Evolutionary conservation across 495 filamentous ascomycete species (phyloP).

Genomic region (Aspergillus haitiensis): DNA sequence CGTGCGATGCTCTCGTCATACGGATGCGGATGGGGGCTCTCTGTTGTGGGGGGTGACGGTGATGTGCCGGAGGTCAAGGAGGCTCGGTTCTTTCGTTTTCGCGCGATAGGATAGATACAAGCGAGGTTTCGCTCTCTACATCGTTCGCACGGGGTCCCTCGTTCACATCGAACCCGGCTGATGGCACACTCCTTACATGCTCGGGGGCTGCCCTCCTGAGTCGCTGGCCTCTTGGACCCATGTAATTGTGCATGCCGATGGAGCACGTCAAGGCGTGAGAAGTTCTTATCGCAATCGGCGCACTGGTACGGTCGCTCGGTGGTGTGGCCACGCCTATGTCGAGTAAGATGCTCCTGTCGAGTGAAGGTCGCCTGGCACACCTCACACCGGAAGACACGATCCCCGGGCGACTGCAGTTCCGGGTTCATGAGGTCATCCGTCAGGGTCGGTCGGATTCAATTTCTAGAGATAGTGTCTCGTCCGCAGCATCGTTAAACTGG

Average conservation of each 20-base stretch:
- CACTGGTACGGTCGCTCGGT: background rate
- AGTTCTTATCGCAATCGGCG: background rate
- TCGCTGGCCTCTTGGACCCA: background rate
- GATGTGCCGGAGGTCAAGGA: background rate
- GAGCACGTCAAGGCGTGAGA: background rate
- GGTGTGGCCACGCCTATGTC: background rate
- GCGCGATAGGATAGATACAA: background rate
- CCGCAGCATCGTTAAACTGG: too few relatives aligned
- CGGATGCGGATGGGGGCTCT: too few relatives aligned
- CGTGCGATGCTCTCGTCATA: too few relatives aligned
- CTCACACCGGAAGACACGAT: background rate
- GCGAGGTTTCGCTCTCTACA: background rate
- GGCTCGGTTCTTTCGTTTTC: background rate
- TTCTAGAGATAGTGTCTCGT: too few relatives aligned
- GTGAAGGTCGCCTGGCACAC: constrained; percentile 4
- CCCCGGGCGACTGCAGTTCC: too few relatives aligned
- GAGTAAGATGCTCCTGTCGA: background rate
- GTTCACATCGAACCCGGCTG: background rate
- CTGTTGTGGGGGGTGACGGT: background rate
- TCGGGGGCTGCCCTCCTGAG: background rate
- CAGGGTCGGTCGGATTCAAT: too few relatives aligned
- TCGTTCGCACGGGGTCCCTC: background rate
- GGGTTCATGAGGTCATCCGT: too few relatives aligned
- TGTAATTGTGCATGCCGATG: background rate
- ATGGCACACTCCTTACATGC: background rate